Evolutionary conservation across 2,329 filamentous ascomycete genomes (phyloP).

Genomic region (Monilinia fructigena): DNA sequence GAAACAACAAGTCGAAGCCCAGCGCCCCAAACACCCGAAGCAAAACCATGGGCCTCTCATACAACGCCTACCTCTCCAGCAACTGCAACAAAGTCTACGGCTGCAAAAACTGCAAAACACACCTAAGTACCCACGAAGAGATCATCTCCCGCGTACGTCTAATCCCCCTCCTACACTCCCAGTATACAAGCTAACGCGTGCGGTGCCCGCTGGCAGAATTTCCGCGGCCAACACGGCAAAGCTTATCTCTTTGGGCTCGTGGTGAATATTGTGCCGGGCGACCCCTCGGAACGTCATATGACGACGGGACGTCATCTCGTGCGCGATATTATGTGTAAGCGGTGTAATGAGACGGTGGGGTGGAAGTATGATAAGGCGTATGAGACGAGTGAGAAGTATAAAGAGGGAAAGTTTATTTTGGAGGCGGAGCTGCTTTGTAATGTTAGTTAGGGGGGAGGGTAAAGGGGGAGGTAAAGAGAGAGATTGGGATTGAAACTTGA

Average conservation of each 20-base stretch:
- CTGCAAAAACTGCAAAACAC: slow-evolving; percentile 92
- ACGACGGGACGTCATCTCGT: slow-evolving; percentile 94
- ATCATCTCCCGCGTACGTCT: slow-evolving; percentile 83
- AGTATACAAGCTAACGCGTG: neutral
- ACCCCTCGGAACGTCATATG: slow-evolving; percentile 95
- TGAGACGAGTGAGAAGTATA: slow-evolving; percentile 91
- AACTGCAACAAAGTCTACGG: slow-evolving; percentile 75
- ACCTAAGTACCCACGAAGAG: slow-evolving; percentile 91
- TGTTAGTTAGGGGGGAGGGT: slow-evolving; percentile 52
- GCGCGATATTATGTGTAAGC: slow-evolving; percentile 84
- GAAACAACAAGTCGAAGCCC: no score
- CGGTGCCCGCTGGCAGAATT: slow-evolving; percentile 63
- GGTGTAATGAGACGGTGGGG: slow-evolving; percentile 89
- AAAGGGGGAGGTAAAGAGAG: neutral
- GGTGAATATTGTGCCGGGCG: slow-evolving; percentile 82
- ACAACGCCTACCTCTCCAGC: slow-evolving; percentile 87
- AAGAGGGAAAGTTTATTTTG: slow-evolving; percentile 97
- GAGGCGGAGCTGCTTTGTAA: slow-evolving; percentile 86
- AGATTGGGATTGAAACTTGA: neutral
- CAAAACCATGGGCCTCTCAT: slow-evolving; percentile 73
- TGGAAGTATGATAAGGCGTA: slow-evolving; percentile 99
- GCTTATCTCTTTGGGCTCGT: slow-evolving; percentile 94
- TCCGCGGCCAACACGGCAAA: slow-evolving; percentile 96
- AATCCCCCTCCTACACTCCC: slow-evolving; percentile 2
- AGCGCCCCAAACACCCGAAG: no score